Evolutionary conservation across 345 rosid species (phyloP), one percentile per base, ranked within the genome.

Genomic region (Populus pruinosa): DNA sequence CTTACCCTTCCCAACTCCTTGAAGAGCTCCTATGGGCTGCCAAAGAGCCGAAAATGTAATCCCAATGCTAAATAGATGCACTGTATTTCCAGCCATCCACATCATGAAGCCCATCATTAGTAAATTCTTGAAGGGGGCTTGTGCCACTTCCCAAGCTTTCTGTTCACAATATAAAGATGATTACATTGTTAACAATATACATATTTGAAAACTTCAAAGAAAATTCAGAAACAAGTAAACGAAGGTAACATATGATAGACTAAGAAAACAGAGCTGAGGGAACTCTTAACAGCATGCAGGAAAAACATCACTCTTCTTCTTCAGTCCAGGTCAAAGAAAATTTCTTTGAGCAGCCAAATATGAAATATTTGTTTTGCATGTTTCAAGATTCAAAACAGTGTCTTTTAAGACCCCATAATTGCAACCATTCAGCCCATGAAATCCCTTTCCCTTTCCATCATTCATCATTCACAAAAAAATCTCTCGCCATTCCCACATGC

Each of bases 111-210:
- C 99, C 99, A 96, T 96, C 99, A 96, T 96, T 79, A 96, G 71
- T 92, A 96, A 87, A 85, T 94, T 96, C 92, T 92, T 96, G 84
- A 96, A 91, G 0, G 99, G 99, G 12, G 94, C 97, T 78, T 96
- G 99, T 16, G 99, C 99, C 77, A 94, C 95, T 87, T 96, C 99
- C 99, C 99, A 96, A 17, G 99, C 98, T 96, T 96, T 96, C 99
- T 96, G 85, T 83, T 78, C 76, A 86, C 39, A 53, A 69, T 70
- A 38, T 72, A 84, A 23, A 66, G 68, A 49, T 63, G 39, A 77
- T 27, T 64, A 23, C 56, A 16, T 35, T 41, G 43, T 12, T 31
- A 25, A 25, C 10, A 69, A 9, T 56, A 17, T 11, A 44, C 31
- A 16, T 49, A 44, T 20, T 29, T 43, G 16, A 64, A 0, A 63